Base-by-base conservation (phyloP, 2,329 filamentous ascomycete species). In the Emmonsiellopsis sp. region DNA sequence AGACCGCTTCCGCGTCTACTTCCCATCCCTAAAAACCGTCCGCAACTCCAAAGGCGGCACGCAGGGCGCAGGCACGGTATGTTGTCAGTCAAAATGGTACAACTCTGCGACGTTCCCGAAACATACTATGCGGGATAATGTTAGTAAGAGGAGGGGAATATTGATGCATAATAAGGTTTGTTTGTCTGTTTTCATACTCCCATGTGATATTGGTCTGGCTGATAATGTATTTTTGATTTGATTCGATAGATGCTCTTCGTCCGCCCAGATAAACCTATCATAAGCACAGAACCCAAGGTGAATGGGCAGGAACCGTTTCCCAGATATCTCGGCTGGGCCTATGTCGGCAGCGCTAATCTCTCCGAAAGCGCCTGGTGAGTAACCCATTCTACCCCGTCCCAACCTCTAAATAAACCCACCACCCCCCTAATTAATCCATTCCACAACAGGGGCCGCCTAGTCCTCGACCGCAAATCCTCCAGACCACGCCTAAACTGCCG, bases 301-400 rank as follows among this genome's bases (percentile, higher is more conserved):
- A 26, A 26, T 26, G 20, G 20, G 3, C 3, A 26, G 2, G 20
- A 26, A 26, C 20, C 20, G 20, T 58, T 54, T 16, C 57, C 56
- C 44, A 72, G 72, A 26, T 67, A 72, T 20, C 15, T 34, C 41
- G 83, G 83, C 4, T 97, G 89, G 85, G 85, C 80, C 2, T 97
- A 97, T 65, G 73, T 95, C 38, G 93, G 93, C 13, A 95, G 89
- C 62, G 89, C 89, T 7, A 98, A 98, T 70, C 72, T 95, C 31
- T 95, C 90, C 0, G 90, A 96, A 69, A 91, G 87, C 66, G 93
- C 93, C 32, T 98, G 93, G 87, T 89, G 72, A 76, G 82, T 38
- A 45, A 45, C 6, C 35, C 30, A 30, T 11, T 11, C 30, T 26
- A 31, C 16, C 7, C 6, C 5, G 11, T 40, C 11, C 47, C 20